These are phyloP conservation scores for Rhynchospora tenuis DNA, from an alignment of 176 grass and related monocot genomes.

Conservation along the genomic window DNA sequence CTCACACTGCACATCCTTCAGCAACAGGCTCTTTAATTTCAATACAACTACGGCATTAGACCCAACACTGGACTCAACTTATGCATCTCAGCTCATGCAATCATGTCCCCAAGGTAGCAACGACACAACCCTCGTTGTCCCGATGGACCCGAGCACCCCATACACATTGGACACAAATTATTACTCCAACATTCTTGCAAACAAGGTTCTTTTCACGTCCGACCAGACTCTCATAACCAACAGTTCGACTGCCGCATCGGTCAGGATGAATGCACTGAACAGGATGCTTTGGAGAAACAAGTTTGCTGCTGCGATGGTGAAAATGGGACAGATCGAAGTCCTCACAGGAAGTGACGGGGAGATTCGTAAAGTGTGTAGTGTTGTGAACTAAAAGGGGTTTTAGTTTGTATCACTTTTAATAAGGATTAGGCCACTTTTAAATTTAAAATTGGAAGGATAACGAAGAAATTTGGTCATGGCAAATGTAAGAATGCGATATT, in stretches of 20 bases:
- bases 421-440: background rate
- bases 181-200: conserved; percentile 28
- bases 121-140: conserved; percentile 27
- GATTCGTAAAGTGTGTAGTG: conserved; percentile 37
- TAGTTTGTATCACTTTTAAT: background rate
- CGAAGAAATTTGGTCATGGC: background rate
- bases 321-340: conserved; percentile 47
- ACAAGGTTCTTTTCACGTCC: conserved; percentile 32
- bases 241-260: conserved; percentile 8
- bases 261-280: conserved; percentile 21
- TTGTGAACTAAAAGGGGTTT: conserved; percentile 16
- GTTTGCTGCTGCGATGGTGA: conserved; percentile 43
- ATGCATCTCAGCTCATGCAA: conserved; percentile 27
- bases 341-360: conserved; percentile 35
- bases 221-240: conserved; percentile 42
- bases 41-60: conserved; percentile 26
- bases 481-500: background rate
- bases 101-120: conserved; percentile 26
- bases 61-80: conserved; percentile 36
- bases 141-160: conserved; percentile 35
- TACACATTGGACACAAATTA: conserved; percentile 37
- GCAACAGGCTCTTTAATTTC: conserved; percentile 41
- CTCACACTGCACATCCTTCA: conserved; percentile 51
- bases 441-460: background rate
- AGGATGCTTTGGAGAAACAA: conserved; percentile 26